Evolutionary conservation across 129 eudicot species (phyloP).

Genomic region (Chrysanthemum makinoi): DNA sequence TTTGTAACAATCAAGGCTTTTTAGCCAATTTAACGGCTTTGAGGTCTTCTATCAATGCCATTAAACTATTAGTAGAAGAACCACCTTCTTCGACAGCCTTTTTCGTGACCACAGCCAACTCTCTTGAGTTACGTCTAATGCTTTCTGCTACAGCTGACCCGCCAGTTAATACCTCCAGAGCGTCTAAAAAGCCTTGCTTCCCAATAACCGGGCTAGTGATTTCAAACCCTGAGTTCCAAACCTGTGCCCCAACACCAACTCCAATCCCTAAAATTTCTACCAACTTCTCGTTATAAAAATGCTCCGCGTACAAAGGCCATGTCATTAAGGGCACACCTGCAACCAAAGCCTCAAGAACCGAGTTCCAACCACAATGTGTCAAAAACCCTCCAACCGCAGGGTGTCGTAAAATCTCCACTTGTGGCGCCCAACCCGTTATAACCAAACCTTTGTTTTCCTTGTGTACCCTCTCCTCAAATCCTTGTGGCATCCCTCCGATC

Average conservation of each 20-base stretch:
- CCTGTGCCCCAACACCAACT: conserved; percentile 32
- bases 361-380: conserved; percentile 63
- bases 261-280: conserved; percentile 39
- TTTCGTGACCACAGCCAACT: conserved; percentile 10
- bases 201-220: conserved; percentile 17
- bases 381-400: conserved; percentile 36
- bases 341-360: conserved; percentile 39
- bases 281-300: conserved; percentile 43
- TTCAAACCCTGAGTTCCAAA: conserved; percentile 16
- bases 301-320: conserved; percentile 47
- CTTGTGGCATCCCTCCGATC: conserved; percentile 35
- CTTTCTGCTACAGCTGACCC: conserved; percentile 1
- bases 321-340: conserved; percentile 46
- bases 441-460: conserved; percentile 32
- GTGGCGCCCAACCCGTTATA: conserved; percentile 42
- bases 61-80: conserved; percentile 29
- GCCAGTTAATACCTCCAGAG: conserved; percentile 11
- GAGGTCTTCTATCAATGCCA: conserved; percentile 27
- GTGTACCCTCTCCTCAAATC: conserved; percentile 31
- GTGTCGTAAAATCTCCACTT: conserved; percentile 41
- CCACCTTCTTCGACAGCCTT: conserved; percentile 37
- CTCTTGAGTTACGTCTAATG: conserved; percentile 19
- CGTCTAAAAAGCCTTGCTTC: conserved; percentile 13
- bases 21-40: conserved; percentile 3
- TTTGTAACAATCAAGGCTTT: conserved; percentile 1